A percentile compares a stretch with the other conserved stretches of the same genome.
Evolutionary conservation across 2,329 filamentous ascomycete genomes (phyloP).

Genomic region (Colletotrichum spinosum): DNA sequence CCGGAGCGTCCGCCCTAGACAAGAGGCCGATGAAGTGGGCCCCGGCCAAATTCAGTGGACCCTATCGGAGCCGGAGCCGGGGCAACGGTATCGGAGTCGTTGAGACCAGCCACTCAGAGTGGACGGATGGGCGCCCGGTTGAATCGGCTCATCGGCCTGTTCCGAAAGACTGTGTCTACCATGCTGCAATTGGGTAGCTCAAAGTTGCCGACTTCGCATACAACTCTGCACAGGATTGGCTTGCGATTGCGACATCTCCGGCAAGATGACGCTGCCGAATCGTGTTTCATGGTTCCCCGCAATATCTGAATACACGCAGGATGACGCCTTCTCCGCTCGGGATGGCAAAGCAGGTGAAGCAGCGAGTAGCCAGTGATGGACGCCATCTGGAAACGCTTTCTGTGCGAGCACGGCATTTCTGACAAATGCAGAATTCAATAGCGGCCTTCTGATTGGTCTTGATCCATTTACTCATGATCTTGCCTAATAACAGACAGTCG

Average conservation of each 20-base stretch:
- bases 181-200: too few species aligned
- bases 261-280: slow-evolving; percentile 22
- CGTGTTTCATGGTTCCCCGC: slow-evolving; percentile 29
- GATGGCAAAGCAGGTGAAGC: slow-evolving; percentile 11
- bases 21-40: too few species aligned
- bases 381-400: background rate
- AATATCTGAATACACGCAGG: background rate
- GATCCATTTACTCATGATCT: background rate
- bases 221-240: background rate
- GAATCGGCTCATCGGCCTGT: too few species aligned
- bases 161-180: too few species aligned
- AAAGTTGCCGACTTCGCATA: background rate
- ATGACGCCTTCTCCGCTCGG: slow-evolving; percentile 25
- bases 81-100: too few species aligned
- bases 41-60: too few species aligned
- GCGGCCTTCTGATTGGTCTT: background rate
- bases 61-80: too few species aligned
- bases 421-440: slow-evolving; percentile 14
- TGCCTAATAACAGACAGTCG: background rate
- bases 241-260: slow-evolving; percentile 25
- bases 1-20: too few species aligned
- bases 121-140: too few species aligned
- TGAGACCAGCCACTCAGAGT: too few species aligned
- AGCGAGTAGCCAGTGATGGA: background rate
- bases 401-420: background rate